Conservation (phyloP, 805 yeast genomes). For the Candida golubevii region DNA sequence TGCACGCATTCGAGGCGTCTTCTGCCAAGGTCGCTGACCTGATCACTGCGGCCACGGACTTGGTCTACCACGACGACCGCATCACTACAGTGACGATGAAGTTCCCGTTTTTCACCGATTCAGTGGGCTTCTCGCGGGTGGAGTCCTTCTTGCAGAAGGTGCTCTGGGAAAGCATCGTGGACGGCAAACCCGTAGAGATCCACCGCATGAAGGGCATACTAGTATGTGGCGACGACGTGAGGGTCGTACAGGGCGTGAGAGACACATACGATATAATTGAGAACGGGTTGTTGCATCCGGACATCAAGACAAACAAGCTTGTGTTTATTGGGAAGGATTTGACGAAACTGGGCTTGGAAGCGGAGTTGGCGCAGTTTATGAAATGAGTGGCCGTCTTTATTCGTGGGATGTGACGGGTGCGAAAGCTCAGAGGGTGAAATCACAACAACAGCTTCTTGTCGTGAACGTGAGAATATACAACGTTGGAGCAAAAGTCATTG, state of each 20-base stretch:
- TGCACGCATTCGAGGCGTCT: conserved; percentile 66
- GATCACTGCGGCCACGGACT: conserved; percentile 10
- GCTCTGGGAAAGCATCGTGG: conserved; percentile 64
- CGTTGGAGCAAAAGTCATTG: no score
- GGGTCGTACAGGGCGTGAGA: conserved; percentile 86
- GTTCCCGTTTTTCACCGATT: conserved; percentile 40
- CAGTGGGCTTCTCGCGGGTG: conserved; percentile 39
- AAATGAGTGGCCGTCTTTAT: not conserved
- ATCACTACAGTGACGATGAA: conserved; percentile 34
- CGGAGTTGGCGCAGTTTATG: conserved; percentile 22
- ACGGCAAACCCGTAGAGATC: conserved; percentile 51
- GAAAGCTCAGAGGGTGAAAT: no score
- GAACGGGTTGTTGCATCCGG: conserved; percentile 34
- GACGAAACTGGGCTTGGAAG: conserved; percentile 28
- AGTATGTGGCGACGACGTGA: conserved; percentile 37
- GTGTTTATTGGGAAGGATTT: conserved; percentile 75
- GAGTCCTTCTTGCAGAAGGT: conserved; percentile 65
- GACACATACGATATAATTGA: conserved; percentile 81
- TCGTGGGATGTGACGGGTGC: not conserved
- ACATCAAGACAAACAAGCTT: conserved; percentile 46
- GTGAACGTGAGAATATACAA: no score
- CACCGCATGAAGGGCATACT: conserved; percentile 81
- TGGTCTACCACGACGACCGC: conserved; percentile 36
- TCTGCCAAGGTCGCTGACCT: conserved; percentile 18
- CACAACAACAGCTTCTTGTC: no score